phyloP scores from a whole-genome alignment of 768 basidiomycete species.

The Leccinum sublutescens region DNA sequence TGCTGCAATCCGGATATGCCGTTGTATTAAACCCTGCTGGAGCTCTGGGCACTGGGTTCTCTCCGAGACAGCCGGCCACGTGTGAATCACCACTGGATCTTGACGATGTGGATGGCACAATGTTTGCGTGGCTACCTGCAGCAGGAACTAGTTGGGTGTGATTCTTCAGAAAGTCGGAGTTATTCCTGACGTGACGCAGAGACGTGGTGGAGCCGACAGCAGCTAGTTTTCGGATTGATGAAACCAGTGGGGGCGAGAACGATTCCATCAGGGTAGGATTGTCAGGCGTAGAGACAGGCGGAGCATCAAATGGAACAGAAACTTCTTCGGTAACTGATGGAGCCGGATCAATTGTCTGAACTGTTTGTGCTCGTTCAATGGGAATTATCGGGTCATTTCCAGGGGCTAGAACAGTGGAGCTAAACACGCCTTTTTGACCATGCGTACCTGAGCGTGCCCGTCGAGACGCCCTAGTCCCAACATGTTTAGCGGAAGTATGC shows the following conservation, averaged over 20 bases:
- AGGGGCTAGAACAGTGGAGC: conserved; percentile 13
- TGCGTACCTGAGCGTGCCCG: not conserved
- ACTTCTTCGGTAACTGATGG: not conserved
- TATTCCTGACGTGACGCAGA: conserved; percentile 10
- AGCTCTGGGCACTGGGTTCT: not conserved
- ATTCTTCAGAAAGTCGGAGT: not conserved
- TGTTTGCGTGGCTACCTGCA: not conserved
- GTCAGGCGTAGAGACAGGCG: not conserved
- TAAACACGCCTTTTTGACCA: conserved; percentile 5
- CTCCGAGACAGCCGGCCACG: not conserved
- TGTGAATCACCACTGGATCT: not conserved
- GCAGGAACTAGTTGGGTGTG: not conserved
- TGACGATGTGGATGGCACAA: not conserved
- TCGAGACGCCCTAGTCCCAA: not conserved
- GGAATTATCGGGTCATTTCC: not conserved
- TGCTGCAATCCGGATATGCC: conserved; percentile 7
- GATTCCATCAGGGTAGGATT: not conserved
- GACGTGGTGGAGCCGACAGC: conserved; percentile 5
- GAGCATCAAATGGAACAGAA: not conserved
- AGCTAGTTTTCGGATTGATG: conserved; percentile 1
- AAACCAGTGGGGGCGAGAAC: not conserved
- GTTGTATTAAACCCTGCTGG: conserved; percentile 11
- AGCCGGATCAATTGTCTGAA: conserved; percentile 6
- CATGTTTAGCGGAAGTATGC: not conserved
- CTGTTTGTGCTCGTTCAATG: not conserved